Evolutionary conservation across 176 grass and related monocot species (phyloP).

Genomic region (Carex pumila): DNA sequence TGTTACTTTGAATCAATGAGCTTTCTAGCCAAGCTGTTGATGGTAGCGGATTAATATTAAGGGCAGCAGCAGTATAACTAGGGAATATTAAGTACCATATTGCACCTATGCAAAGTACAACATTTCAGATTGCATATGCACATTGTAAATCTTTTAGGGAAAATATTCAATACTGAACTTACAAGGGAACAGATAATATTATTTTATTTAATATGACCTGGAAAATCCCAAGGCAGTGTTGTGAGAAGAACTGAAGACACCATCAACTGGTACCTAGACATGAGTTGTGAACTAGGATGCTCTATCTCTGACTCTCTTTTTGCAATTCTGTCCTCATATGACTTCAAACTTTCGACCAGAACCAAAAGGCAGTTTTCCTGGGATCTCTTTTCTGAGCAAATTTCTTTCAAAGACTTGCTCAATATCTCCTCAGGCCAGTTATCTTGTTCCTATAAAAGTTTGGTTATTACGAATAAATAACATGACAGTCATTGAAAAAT

Average conservation of each 20-base stretch:
- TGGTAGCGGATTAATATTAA: not conserved
- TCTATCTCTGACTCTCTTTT: slow-evolving; percentile 33
- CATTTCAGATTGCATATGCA: not conserved
- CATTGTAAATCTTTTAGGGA: not conserved
- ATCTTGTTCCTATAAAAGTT: slow-evolving; percentile 42
- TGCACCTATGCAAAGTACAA: not conserved
- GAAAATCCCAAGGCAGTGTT: slow-evolving; percentile 80
- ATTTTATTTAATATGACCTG: slow-evolving; percentile 31
- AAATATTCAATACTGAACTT: slow-evolving; percentile 6
- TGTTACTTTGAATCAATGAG: not conserved
- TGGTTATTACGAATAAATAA: slow-evolving; percentile 18
- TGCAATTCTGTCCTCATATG: slow-evolving; percentile 36
- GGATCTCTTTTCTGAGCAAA: slow-evolving; percentile 75
- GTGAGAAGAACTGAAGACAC: slow-evolving; percentile 89
- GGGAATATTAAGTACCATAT: not conserved
- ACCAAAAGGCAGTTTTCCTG: slow-evolving; percentile 79
- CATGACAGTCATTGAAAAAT: not conserved
- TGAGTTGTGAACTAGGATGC: slow-evolving; percentile 52
- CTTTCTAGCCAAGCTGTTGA: not conserved
- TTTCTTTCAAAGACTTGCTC: slow-evolving; percentile 69
- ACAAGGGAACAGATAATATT: not conserved
- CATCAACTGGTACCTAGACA: slow-evolving; percentile 82
- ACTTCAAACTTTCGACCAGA: slow-evolving; percentile 58
- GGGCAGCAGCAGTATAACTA: not conserved
- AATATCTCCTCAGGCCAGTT: slow-evolving; percentile 71